Base-by-base conservation (phyloP, 1,139 yeast genomes). In the Geotrichum citri-aurantii region DNA sequence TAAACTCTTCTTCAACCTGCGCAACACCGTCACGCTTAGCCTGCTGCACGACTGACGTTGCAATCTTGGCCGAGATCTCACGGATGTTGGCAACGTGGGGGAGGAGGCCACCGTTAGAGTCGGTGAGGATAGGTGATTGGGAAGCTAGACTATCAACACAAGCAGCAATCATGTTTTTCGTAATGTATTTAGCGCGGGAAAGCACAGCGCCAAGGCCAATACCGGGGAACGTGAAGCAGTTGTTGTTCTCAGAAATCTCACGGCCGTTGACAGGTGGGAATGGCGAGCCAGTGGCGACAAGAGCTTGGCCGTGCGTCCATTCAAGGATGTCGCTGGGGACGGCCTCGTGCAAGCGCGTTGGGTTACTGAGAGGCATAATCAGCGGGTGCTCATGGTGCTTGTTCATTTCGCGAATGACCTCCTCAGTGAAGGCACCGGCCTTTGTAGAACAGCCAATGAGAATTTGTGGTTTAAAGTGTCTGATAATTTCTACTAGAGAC, bases 181-280 rank as follows among this genome's bases (percentile, higher is more conserved):
- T 83, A 66, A 93, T 89, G 33, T 83, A 79, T 29, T 81, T 79
- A 59, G 96, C 85, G 74, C 97, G 84, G 7, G 96, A 82, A 61
- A 92, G 79, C 48, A 91, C 96, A 2, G 97, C 96, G 64, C 97
- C 97, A 61, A 92, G 79, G 50, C 98, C 98, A 69, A 93, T 90
- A 72, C 98, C 99, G 49, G 99, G 98, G 87, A 92, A 93, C 0
- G 96, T 85, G 75, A 91, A 90, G 77, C 97, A 91, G 78, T 92
- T 92, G 78, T 92, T 92, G 79, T 92, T 91, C 73, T 92, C 97
- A 14, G 97, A 88, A 64, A 92, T 91, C 63, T 80, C 83, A 72
- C 83, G 83, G 49, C 97, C 97, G 67, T 90, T 81, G 55, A 92
- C 97, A 14, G 96, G 96, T 63, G 81, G 83, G 79, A 93, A 93